Evolutionary conservation across 2,329 filamentous ascomycete genomes (phyloP), one percentile per base, ranked within the genome.

Genomic region (Diplodia mutila): DNA sequence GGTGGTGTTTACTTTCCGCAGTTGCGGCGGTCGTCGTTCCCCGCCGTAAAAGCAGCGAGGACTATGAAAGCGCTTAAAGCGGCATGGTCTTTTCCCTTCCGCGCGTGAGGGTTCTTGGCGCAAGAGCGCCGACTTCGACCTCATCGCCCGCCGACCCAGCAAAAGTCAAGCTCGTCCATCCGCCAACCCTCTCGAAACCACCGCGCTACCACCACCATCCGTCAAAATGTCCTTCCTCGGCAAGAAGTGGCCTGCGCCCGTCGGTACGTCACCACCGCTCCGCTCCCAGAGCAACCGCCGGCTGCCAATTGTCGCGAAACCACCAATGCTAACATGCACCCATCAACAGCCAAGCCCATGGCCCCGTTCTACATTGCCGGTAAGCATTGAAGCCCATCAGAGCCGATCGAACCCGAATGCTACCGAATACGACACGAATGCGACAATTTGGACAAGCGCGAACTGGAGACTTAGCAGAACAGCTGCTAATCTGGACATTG

Each of bases 351-450:
- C 85, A 88, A 88, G 86, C 93, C 94, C 76, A 90, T 96, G 90
- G 89, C 88, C 81, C 94, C 94, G 75, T 98, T 98, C 89, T 95
- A 94, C 86, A 86, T 87, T 82, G 94, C 94, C 80, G 93, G 94
- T 97, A 95, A 79, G 91, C 57, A 29, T 51, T 63, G 59, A 59
- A 54, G 37, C 49, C 42, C 32, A 54, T 23, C 14, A 37, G 12
- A 27, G 52, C 37, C 32, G 9, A 51, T 6, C 37, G 12, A 27
- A 39, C 48, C 64, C 39, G 53, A 37, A 14, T 29, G 27, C 52
- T 29, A 49, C n/a, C 64, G 29, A 49, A 51, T n/a, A 21, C 42
- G 18, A 9, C 21, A 6, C 29, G 42, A 39, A 18, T 21, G 49
- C 46, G 18, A 48, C 54, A 68, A 27, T 16, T 21, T 52, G 49